Percentiles rank a stretch among this genome's conserved stretches.
These are phyloP conservation scores for Penicillium sclerotiorum DNA, from an alignment of 2,329 filamentous ascomycete species.

Conservation along the genomic window DNA sequence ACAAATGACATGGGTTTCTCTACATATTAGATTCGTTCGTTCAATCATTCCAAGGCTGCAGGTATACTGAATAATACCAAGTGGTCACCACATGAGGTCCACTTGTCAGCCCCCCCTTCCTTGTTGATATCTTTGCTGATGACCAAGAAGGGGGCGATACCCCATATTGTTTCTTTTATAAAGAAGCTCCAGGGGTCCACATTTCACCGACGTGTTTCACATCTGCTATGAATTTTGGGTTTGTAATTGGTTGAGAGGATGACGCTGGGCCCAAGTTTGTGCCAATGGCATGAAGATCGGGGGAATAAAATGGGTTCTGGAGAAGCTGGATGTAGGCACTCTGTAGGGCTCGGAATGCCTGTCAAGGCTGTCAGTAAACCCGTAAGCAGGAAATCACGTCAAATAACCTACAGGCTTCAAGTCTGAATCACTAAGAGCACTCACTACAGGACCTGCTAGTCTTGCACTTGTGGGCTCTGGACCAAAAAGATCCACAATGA, in stretches of 20 bases:
- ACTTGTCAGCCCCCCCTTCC: no score
- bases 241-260: slow-evolving; percentile 70
- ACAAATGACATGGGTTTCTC: no score
- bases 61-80: no score
- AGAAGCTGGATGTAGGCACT: slow-evolving; percentile 85
- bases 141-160: not conserved
- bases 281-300: slow-evolving; percentile 75
- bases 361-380: slow-evolving; percentile 9
- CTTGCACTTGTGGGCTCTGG: slow-evolving; percentile 47
- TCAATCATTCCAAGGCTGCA: no score
- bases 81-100: no score
- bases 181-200: slow-evolving; percentile 76
- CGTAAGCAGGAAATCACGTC: not conserved
- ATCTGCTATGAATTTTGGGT: slow-evolving; percentile 76
- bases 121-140: no score
- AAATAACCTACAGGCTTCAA: slow-evolving; percentile 69
- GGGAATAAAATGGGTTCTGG: slow-evolving; percentile 93
- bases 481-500: slow-evolving; percentile 88
- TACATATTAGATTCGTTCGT: no score
- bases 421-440: slow-evolving; percentile 81
- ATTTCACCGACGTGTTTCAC: slow-evolving; percentile 81
- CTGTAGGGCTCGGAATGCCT: slow-evolving; percentile 89
- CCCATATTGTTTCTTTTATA: not conserved
- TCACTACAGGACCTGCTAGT: slow-evolving; percentile 45
- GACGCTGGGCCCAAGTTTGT: slow-evolving; percentile 45